Percentiles rank a stretch among this genome's conserved stretches.
Conservation (phyloP, 2,329 filamentous ascomycete genomes). For the Coniochaeta sp. region DNA sequence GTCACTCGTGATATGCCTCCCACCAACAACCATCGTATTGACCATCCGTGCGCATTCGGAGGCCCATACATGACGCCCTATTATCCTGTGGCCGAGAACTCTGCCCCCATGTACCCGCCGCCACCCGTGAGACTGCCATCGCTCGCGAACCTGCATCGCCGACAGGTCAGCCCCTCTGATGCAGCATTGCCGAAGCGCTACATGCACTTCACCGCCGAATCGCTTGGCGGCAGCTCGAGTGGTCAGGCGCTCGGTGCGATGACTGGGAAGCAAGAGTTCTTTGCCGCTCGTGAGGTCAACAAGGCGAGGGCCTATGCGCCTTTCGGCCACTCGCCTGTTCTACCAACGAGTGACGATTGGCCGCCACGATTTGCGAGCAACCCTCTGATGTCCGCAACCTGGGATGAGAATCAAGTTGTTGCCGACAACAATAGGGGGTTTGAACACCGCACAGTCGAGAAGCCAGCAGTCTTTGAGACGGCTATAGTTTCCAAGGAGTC, state of each 20-base stretch:
- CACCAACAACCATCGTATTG: background rate
- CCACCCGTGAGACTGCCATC: background rate
- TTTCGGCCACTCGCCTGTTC: background rate
- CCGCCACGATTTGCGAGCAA: background rate
- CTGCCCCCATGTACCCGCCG: background rate
- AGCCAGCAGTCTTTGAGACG: too few relatives aligned
- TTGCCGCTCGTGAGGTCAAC: conserved; percentile 18
- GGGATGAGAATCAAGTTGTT: too few relatives aligned
- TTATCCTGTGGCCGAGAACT: background rate
- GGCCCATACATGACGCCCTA: background rate
- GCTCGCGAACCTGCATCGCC: background rate
- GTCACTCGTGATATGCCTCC: background rate
- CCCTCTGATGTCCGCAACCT: background rate
- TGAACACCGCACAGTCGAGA: too few relatives aligned
- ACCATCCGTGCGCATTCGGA: background rate
- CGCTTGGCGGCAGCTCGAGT: background rate
- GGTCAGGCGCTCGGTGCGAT: conserved; percentile 11
- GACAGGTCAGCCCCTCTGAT: conserved; percentile 12
- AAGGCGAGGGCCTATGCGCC: conserved; percentile 8
- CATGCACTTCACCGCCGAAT: background rate
- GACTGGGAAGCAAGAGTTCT: conserved; percentile 18
- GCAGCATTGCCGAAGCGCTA: conserved; percentile 8
- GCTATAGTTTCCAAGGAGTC: background rate
- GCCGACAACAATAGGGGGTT: too few relatives aligned
- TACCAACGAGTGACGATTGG: background rate